Evolutionary conservation across 805 yeast species (phyloP).

Genomic region (Ogataea degrootiae): DNA sequence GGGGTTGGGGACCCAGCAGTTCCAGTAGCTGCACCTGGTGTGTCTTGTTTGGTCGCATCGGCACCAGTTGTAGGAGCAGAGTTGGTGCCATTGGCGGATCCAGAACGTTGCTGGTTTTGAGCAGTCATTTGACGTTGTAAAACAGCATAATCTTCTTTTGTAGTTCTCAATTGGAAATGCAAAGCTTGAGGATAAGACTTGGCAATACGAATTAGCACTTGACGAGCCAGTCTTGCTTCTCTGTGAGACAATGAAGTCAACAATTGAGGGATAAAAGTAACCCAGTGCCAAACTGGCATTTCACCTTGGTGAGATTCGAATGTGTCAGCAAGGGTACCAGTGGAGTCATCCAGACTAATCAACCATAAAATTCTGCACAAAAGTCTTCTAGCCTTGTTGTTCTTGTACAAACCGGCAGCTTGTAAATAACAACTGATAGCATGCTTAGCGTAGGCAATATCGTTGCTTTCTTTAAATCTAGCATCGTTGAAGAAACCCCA

Average conservation of each 20-base stretch:
- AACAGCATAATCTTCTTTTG: conserved; percentile 88
- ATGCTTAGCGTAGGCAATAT: conserved; percentile 80
- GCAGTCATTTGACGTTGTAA: conserved; percentile 66
- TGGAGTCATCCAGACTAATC: conserved; percentile 81
- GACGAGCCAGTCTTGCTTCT: conserved; percentile 87
- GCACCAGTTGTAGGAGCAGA: not conserved
- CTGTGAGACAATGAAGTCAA: conserved; percentile 84
- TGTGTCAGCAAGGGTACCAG: conserved; percentile 77
- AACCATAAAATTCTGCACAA: conserved; percentile 91
- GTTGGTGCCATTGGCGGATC: not conserved
- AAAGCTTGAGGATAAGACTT: conserved; percentile 96
- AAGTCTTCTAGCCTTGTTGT: conserved; percentile 81
- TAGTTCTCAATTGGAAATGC: conserved; percentile 92
- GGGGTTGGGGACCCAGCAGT: conserved; percentile 10
- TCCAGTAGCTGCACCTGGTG: conserved; percentile 2
- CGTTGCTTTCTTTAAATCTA: conserved; percentile 74
- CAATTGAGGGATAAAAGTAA: conserved; percentile 92
- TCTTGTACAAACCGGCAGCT: conserved; percentile 95
- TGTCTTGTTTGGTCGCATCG: not conserved
- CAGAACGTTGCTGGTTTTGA: conserved; percentile 15
- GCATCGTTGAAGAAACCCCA: conserved; percentile 97
- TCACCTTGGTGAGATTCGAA: conserved; percentile 93
- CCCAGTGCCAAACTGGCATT: conserved; percentile 99
- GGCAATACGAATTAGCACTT: conserved; percentile 84
- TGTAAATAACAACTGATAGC: conserved; percentile 95